Conservation (phyloP, 805 yeast genomes). For the Yarrowia bubula region DNA sequence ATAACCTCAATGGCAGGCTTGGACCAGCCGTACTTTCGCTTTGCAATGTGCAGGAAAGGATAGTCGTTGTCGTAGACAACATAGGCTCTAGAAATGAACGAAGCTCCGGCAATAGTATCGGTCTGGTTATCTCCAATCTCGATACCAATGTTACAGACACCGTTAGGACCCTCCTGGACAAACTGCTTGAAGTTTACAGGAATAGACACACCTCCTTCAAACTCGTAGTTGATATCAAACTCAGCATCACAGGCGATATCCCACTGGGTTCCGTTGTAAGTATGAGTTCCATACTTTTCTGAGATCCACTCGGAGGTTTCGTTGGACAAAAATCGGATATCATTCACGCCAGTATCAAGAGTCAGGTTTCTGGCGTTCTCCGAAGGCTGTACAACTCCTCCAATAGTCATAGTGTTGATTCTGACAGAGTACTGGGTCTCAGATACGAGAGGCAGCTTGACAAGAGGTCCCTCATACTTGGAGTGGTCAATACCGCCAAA, state of each 20-base stretch:
- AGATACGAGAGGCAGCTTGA: constrained; percentile 5
- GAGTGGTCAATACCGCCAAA: constrained; percentile 14
- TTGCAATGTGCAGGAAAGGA: constrained; percentile 9
- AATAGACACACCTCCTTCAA: constrained; percentile 9
- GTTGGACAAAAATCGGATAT: constrained; percentile 10
- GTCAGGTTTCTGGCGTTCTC: constrained; percentile 20
- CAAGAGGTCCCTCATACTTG: constrained; percentile 6
- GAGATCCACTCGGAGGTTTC: constrained; percentile 24
- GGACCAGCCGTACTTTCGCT: not conserved
- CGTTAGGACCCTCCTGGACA: constrained; percentile 27
- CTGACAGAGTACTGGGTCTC: constrained; percentile 18
- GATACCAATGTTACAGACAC: not conserved
- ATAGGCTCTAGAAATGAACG: constrained; percentile 7
- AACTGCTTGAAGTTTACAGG: constrained; percentile 28
- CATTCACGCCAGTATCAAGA: constrained; percentile 16
- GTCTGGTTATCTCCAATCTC: constrained; percentile 5
- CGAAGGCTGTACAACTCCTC: not conserved
- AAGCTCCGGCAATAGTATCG: constrained; percentile 14
- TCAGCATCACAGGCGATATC: constrained; percentile 16
- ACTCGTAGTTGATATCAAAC: constrained; percentile 22
- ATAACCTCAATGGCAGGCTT: constrained; percentile 6
- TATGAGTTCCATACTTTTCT: constrained; percentile 6
- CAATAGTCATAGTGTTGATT: constrained; percentile 19
- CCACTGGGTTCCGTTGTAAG: constrained; percentile 21
- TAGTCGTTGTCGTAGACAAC: constrained; percentile 23